Base-by-base conservation (phyloP, 257 asterid species). In the Fraxinus excelsior region DNA sequence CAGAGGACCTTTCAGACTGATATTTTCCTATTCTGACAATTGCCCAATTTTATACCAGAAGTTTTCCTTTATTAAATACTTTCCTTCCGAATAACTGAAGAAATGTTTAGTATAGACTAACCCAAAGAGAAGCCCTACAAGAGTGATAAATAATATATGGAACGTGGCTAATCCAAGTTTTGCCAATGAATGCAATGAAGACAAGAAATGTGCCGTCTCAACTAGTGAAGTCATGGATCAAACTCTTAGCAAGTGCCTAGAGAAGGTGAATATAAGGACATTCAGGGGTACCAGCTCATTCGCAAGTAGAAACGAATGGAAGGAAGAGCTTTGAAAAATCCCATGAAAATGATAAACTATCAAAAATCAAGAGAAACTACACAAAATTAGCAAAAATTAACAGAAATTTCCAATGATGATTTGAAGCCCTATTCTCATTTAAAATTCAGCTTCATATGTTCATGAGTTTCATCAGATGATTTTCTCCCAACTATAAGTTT, bases 321-420 rank as follows among this genome's bases (percentile, higher is more conserved):
- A 76, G 16, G 28, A 16, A 46, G 25, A 67, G 80, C 21, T 3
- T 23, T n/a, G 69, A 40, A 28, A 28, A 37, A 53, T 51, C 28
- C 26, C 5, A 2, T 58, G 66, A 23, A 23, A 8, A 19, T 78
- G 58, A 67, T 44, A 23, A 46, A 32, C 46, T 44, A 69, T 32
- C 66, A 58, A 58, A 58, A 58, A n/a, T 58, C 66, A 58, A n/a
- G 29, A 64, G 65, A 53, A 67, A 38, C 75, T 68, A 70, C 31
- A 42, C 73, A 53, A 5, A 74, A 73, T 10, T 23, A 35, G 40
- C 51, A 58, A 67, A 32, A 56, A 74, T 12, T 70, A 58, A 58
- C 66, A 38, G 13, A 70, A 40, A 10, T 56, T 38, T 31, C 70
- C 11, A 3, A 32, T 68, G 62, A 40, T 35, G 29, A 40, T 21